Percentiles rank a stretch among this genome's conserved stretches.
Evolutionary conservation across 2,329 filamentous ascomycete species (phyloP).

Genomic region (Teratosphaeria gauchensis): DNA sequence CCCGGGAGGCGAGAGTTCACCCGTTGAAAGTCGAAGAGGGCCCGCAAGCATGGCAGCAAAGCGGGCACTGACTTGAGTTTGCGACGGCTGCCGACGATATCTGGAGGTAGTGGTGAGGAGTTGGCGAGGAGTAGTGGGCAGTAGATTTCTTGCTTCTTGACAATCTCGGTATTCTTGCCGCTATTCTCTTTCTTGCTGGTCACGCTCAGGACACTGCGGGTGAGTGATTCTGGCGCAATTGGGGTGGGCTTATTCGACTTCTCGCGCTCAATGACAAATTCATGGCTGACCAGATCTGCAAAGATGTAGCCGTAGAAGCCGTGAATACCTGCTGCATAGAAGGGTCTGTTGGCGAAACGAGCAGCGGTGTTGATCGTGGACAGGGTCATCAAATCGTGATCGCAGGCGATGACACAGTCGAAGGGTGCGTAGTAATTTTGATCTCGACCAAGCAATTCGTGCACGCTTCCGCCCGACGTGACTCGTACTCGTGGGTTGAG

Average conservation of each 20-base stretch:
- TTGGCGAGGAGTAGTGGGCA: slow-evolving; percentile 82
- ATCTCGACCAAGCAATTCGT: slow-evolving; percentile 62
- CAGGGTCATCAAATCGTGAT: slow-evolving; percentile 66
- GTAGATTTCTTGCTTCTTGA: slow-evolving; percentile 87
- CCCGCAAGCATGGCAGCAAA: slow-evolving; percentile 73
- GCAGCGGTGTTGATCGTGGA: slow-evolving; percentile 78
- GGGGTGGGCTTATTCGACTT: slow-evolving; percentile 59
- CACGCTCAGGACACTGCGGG: slow-evolving; percentile 63
- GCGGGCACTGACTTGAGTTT: slow-evolving; percentile 69
- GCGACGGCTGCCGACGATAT: slow-evolving; percentile 59
- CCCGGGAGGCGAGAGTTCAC: slow-evolving; percentile 32
- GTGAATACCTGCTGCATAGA: slow-evolving; percentile 81
- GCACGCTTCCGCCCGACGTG: slow-evolving; percentile 30
- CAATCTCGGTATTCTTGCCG: slow-evolving; percentile 65
- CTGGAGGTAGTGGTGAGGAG: slow-evolving; percentile 57
- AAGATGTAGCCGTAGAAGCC: slow-evolving; percentile 95
- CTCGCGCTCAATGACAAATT: slow-evolving; percentile 79
- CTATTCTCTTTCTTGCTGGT: slow-evolving; percentile 57
- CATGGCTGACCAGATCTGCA: slow-evolving; percentile 80
- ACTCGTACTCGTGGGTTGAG: slow-evolving; percentile 84
- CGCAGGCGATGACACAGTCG: slow-evolving; percentile 82
- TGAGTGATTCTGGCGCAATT: slow-evolving; percentile 57
- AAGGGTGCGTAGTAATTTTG: slow-evolving; percentile 69
- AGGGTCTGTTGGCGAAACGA: slow-evolving; percentile 65
- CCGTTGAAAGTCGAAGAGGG: slow-evolving; percentile 75